Evolutionary conservation across 2,329 filamentous ascomycete species (phyloP), one percentile per base, ranked within the genome.

Genomic region (Didymella glomerata): DNA sequence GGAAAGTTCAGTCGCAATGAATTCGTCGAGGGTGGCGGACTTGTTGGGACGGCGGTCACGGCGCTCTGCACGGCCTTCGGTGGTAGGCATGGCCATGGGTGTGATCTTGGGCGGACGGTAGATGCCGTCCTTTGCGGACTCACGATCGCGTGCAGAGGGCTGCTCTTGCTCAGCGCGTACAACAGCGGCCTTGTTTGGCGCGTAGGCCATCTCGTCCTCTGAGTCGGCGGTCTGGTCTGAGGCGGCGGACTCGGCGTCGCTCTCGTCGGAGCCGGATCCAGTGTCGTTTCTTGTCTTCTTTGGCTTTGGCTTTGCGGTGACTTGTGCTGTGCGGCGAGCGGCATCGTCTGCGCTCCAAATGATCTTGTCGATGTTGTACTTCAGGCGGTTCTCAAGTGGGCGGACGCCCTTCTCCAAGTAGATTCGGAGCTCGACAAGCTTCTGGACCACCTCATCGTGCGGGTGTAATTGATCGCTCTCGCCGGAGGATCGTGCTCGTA

Each of bases 281-380:
- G 70, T 63, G 22, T 79, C 78, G 11, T 48, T 74, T 71, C 30
- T 80, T 24, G 55, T n/a, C 58, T 69, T 79, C 20, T 54, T 55
- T 10, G 57, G 38, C 54, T 68, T 68, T 51, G 50, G 56, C 22
- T 51, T 65, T 22, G 62, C 60, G 13, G 54, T 40, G 5, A 52
- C 59, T 42, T 78, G 78, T 40, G 59, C 71, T 50, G 61, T 71
- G 47, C 69, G 68, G 24, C 74, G 65, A 16, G 66, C 62, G 27
- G 86, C 84, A 67, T 94, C 89, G 61, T 96, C 91, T 34, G 93
- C 93, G 0, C 92, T 91, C 63, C 92, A 90, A 20, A 99, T 83
- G 25, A 97, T 93, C 74, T 96, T 95, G 77, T 98, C 94, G 70
- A 99, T 92, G 75, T 97, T 93, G 78, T 97, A 99, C 66, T 93